Percentiles rank a stretch among this genome's conserved stretches.
These are phyloP conservation scores for Rhodamnia argentea DNA, from an alignment of 345 rosid species.

Conservation along the genomic window DNA sequence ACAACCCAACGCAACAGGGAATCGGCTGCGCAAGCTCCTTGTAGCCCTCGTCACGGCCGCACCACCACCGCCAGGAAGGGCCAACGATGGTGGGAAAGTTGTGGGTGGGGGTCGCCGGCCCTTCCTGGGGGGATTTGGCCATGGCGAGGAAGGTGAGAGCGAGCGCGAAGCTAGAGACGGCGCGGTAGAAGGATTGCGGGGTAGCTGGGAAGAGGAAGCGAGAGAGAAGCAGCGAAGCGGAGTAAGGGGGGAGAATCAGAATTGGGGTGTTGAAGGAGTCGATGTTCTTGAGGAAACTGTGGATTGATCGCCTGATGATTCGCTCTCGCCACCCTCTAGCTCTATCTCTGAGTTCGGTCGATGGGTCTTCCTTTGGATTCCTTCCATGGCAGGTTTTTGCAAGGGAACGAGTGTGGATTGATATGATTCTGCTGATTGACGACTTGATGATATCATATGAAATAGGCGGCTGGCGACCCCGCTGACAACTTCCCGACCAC, in stretches of 20 bases:
- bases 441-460: background rate
- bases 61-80: too few relatives aligned
- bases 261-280: constrained; percentile 13
- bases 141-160: constrained; percentile 15
- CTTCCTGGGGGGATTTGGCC: constrained; percentile 11
- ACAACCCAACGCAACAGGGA: too few relatives aligned
- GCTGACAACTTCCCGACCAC: too few relatives aligned
- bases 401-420: background rate
- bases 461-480: too few relatives aligned
- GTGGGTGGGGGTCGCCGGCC: too few relatives aligned
- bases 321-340: background rate
- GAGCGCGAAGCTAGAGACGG: constrained; percentile 7
- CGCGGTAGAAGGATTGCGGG: background rate
- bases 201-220: background rate
- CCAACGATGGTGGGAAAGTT: too few relatives aligned
- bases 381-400: background rate
- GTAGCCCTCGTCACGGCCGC: too few relatives aligned
- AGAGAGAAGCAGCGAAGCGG: constrained; percentile 20
- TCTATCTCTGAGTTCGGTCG: constrained; percentile 10
- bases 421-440: background rate
- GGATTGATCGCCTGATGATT: constrained; percentile 31
- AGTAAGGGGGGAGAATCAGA: constrained; percentile 30
- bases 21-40: too few relatives aligned
- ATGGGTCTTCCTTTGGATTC: background rate
- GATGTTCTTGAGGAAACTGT: constrained; percentile 23